phyloP scores from a whole-genome alignment of 176 grass and related monocot species.

The Eragrostis nindensis region DNA sequence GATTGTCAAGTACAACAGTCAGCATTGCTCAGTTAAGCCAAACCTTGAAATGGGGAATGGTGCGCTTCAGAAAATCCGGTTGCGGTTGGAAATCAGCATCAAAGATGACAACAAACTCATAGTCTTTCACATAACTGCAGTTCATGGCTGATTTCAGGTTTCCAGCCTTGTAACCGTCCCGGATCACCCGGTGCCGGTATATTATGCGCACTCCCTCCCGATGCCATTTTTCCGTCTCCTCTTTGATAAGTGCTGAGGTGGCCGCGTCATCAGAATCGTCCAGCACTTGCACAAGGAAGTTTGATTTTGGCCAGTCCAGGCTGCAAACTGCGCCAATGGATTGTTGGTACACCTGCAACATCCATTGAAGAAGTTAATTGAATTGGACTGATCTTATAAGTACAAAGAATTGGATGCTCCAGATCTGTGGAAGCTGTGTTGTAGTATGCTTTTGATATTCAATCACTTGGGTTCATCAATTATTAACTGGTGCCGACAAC shows the following conservation, averaged over 20 bases:
- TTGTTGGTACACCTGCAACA: constrained; percentile 89
- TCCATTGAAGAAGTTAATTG: constrained; percentile 16
- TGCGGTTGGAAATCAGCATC: constrained; percentile 90
- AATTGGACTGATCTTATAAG: constrained; percentile 21
- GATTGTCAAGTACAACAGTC: neutral
- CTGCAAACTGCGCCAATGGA: constrained; percentile 79
- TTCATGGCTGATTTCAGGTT: constrained; percentile 91
- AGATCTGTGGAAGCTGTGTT: neutral
- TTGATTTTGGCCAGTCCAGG: constrained; percentile 79
- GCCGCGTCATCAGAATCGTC: constrained; percentile 80
- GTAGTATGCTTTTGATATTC: constrained; percentile 13
- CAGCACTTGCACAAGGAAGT: constrained; percentile 73
- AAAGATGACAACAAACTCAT: constrained; percentile 86
- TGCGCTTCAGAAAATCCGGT: constrained; percentile 71
- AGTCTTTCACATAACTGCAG: constrained; percentile 88
- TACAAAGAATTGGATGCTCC: neutral
- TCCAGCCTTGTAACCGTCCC: constrained; percentile 89
- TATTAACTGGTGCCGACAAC: constrained; percentile 28
- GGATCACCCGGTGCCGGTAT: constrained; percentile 71
- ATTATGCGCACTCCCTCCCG: constrained; percentile 68
- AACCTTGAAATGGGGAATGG: constrained; percentile 91
- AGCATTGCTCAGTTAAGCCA: constrained; percentile 30
- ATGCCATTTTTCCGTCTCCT: constrained; percentile 81
- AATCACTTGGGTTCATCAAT: constrained; percentile 6
- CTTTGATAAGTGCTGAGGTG: constrained; percentile 68